Percentiles rank a stretch among this genome's conserved stretches.
Evolutionary conservation across 2,329 filamentous ascomycete species (phyloP).

Genomic region (Didymella exigua): DNA sequence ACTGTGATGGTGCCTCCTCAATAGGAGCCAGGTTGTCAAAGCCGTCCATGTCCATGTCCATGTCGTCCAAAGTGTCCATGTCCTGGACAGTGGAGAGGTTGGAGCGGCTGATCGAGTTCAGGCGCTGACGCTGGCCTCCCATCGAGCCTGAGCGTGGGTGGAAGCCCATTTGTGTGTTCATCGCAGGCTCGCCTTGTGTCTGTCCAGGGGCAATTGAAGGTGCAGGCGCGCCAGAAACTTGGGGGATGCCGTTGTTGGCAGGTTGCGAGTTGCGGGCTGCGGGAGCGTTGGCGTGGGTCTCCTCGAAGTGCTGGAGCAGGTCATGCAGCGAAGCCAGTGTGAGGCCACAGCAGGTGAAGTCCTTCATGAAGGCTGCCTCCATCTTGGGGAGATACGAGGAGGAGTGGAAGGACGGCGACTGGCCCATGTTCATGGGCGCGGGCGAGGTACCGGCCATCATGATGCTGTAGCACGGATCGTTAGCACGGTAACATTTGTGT

Average conservation of each 20-base stretch:
- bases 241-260: constrained; percentile 51
- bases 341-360: constrained; percentile 93
- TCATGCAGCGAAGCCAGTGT: constrained; percentile 92
- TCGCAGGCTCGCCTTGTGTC: constrained; percentile 45
- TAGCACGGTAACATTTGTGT: constrained; percentile 25
- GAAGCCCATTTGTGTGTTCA: constrained; percentile 47
- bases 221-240: constrained; percentile 33
- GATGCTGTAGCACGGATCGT: constrained; percentile 64
- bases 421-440: constrained; percentile 68
- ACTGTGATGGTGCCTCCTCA: constrained; percentile 72
- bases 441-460: constrained; percentile 97
- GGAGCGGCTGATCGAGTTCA: constrained; percentile 48
- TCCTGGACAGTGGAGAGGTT: constrained; percentile 57
- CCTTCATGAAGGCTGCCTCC: constrained; percentile 96
- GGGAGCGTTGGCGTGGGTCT: constrained; percentile 80
- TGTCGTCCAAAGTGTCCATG: constrained; percentile 86
- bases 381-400: constrained; percentile 96
- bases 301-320: constrained; percentile 94
- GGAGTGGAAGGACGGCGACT: constrained; percentile 95
- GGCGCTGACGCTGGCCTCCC: constrained; percentile 46
- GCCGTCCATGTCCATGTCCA: constrained; percentile 95
- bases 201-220: constrained; percentile 54
- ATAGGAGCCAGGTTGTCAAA: constrained; percentile 73
- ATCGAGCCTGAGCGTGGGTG: constrained; percentile 49
- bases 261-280: constrained; percentile 57